These are phyloP conservation scores for Lactarius pseudohatsudake DNA, from an alignment of 768 basidiomycete species.

Conservation along the genomic window DNA sequence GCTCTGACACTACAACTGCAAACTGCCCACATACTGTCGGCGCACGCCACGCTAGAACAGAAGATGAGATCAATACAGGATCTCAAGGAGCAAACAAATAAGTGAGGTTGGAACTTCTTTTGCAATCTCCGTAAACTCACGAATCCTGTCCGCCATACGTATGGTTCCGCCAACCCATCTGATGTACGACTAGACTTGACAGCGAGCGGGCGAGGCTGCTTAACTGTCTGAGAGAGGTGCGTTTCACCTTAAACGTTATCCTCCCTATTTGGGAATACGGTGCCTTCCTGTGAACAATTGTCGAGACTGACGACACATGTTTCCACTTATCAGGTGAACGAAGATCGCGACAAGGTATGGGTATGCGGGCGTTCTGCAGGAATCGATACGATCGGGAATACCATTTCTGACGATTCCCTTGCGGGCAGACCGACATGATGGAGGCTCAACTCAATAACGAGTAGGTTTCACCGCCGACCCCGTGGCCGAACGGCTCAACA, in stretches of 20 bases:
- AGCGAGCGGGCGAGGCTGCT: constrained; percentile 72
- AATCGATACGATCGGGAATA: not conserved
- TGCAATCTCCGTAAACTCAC: constrained; percentile 6
- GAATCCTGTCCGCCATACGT: not conserved
- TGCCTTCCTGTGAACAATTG: constrained; percentile 2
- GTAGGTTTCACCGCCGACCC: constrained; percentile 40
- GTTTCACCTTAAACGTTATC: constrained; percentile 28
- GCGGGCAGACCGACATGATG: constrained; percentile 60
- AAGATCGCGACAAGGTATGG: constrained; percentile 73
- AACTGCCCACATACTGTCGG: constrained; percentile 83
- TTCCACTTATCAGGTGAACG: constrained; percentile 56
- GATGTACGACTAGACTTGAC: constrained; percentile 52
- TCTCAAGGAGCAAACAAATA: constrained; percentile 80
- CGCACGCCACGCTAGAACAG: constrained; percentile 75
- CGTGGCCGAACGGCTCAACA: constrained; percentile 1
- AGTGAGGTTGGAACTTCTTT: constrained; percentile 46
- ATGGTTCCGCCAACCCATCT: constrained; percentile 13
- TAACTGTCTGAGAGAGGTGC: constrained; percentile 66
- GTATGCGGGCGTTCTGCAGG: constrained; percentile 31
- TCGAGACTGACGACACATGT: constrained; percentile 11
- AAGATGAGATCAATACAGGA: constrained; percentile 80
- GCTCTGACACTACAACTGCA: constrained; percentile 81
- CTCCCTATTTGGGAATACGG: constrained; percentile 12
- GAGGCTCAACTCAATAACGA: constrained; percentile 68
- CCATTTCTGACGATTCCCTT: constrained; percentile 8